Base-by-base conservation (phyloP, 2,329 filamentous ascomycete genomes). In the Sclerotinia trifoliorum region DNA sequence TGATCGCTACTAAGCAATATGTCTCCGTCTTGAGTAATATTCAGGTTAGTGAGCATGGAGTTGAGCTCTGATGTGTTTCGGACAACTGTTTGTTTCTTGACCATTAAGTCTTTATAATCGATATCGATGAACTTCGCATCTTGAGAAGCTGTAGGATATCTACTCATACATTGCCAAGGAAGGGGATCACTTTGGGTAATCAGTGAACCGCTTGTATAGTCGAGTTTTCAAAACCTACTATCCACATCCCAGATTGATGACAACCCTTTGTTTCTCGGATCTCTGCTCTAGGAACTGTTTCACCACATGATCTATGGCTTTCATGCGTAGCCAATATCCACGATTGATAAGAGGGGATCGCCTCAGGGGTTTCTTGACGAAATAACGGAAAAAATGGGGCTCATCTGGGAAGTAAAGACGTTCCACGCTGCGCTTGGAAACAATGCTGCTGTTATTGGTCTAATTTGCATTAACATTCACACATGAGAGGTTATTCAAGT, bases 351-450 rank as follows among this genome's bases (percentile, higher is more conserved):
- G 83, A 1, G 94, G 93, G n/a, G 92, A 89, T 60, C 94, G 85
- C 70, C 93, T 84, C 78, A 93, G 89, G 73, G 91, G 90, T 78
- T 94, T 96, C 73, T 86, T 89, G 46, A 96, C 92, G 78, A 97
- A 97, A 76, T 92, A 90, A 58, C 91, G 89, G 74, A 95, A 94
- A 81, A 92, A 96, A 77, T 96, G 91, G 39, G 90, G 86, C 75
- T 96, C 88, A 70, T 87, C 75, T 21, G 90, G 84, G 76, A 91
- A 90, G 78, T 97, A 97, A 19, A 96, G 82, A 73, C 89, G 89
- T 77, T 97, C 93, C n/a, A 97, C 94, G 74, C 93, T 95, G 73
- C 93, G 84, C 78, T 97, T 97, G 19, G 93, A 97, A 21, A 94
- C 90, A 73, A 97, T 97, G 76, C 92, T 96, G 79, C 91, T 94